Conservation (phyloP, 805 yeast species). For the Kluyveromyces starmeri region DNA sequence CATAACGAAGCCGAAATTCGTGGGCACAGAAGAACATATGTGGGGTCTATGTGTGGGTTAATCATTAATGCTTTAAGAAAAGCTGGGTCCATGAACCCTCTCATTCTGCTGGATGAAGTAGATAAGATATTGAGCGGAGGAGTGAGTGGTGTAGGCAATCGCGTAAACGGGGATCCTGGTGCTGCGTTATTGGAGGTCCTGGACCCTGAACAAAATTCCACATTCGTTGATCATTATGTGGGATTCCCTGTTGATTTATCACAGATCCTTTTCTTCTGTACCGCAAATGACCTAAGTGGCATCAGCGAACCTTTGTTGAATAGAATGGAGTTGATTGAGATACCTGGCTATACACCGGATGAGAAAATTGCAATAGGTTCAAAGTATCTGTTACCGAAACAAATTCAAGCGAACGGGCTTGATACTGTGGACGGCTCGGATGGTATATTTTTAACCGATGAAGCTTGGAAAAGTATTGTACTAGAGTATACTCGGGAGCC, state of each 20-base stretch:
- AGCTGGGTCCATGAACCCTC: slow-evolving; percentile 72
- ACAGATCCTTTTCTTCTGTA: slow-evolving; percentile 72
- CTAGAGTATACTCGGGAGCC: slow-evolving; percentile 73
- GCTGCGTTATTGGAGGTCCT: slow-evolving; percentile 82
- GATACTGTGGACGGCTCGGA: slow-evolving; percentile 10
- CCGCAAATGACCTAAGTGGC: slow-evolving; percentile 69
- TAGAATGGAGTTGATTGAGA: slow-evolving; percentile 72
- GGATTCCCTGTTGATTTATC: slow-evolving; percentile 83
- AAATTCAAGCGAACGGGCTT: slow-evolving; percentile 59
- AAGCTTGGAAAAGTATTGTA: slow-evolving; percentile 53
- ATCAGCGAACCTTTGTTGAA: slow-evolving; percentile 73
- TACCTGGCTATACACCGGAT: slow-evolving; percentile 69
- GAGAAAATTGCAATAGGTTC: slow-evolving; percentile 70
- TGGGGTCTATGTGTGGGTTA: slow-evolving; percentile 87
- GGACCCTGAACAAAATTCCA: slow-evolving; percentile 80
- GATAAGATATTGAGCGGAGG: slow-evolving; percentile 56
- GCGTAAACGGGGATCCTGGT: slow-evolving; percentile 75
- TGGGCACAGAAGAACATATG: slow-evolving; percentile 86
- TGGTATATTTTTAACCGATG: slow-evolving; percentile 39
- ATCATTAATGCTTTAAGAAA: slow-evolving; percentile 68
- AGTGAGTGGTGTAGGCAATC: slow-evolving; percentile 16
- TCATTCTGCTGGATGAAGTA: slow-evolving; percentile 74
- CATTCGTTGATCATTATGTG: slow-evolving; percentile 72
- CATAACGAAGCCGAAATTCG: slow-evolving; percentile 84
- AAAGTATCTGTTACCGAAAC: slow-evolving; percentile 66